phyloP scores from a whole-genome alignment of 192 early-diverging fungal genomes.

The Paraglomus occultum region DNA sequence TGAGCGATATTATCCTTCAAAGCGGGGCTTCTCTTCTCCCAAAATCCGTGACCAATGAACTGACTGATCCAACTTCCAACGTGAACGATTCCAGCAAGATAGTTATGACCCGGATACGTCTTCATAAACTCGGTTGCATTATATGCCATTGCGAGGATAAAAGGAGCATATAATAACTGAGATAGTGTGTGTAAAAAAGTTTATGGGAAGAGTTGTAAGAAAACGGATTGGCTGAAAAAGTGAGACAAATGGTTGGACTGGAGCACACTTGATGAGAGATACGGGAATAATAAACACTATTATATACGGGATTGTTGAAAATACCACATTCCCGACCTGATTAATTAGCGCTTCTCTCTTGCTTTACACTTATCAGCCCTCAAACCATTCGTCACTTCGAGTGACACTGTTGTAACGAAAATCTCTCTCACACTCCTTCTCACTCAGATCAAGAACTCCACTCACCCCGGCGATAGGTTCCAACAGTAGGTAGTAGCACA shows the following conservation, averaged over 20 bases:
- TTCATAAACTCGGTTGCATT: slow-evolving; percentile 63
- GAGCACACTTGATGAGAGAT: slow-evolving; percentile 28
- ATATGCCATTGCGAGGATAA: slow-evolving; percentile 60
- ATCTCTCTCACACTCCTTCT: background rate
- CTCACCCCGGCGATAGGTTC: slow-evolving; percentile 68
- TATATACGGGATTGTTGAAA: too few relatives aligned
- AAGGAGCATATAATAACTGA: slow-evolving; percentile 53
- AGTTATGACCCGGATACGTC: slow-evolving; percentile 48
- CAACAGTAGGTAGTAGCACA: slow-evolving; percentile 74
- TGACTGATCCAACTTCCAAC: slow-evolving; percentile 81
- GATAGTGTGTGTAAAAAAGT: background rate
- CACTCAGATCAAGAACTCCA: slow-evolving; percentile 5
- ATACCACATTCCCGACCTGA: too few relatives aligned
- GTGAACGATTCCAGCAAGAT: slow-evolving; percentile 60
- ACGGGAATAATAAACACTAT: too few relatives aligned
- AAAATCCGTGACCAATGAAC: slow-evolving; percentile 87
- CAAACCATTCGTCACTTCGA: background rate
- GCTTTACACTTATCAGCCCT: background rate
- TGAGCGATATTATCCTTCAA: slow-evolving; percentile 83
- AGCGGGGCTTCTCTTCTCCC: slow-evolving; percentile 85
- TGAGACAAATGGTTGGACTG: background rate
- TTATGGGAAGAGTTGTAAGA: background rate
- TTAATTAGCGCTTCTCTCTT: too few relatives aligned
- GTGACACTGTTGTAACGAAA: background rate
- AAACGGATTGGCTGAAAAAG: background rate